Base-by-base conservation (phyloP, 768 basidiomycete species). In the Hemileccinum rubropunctum region DNA sequence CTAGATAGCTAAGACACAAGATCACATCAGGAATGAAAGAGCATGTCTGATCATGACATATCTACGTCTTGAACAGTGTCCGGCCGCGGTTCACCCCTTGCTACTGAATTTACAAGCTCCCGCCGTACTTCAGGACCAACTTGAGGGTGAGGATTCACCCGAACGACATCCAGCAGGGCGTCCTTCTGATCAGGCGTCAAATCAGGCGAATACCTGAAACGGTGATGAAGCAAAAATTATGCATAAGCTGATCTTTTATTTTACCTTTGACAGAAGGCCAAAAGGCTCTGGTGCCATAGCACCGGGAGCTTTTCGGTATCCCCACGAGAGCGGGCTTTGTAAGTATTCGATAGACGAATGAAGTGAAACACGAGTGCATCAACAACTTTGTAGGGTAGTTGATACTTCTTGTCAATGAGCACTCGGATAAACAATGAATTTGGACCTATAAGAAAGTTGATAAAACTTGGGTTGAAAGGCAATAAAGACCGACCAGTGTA, bases 281-380 rank as follows among this genome's bases (percentile, higher is more conserved):
- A 78, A 47, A 99, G 76, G 66, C 90, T 91, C 70, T 99, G 97
- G 67, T 99, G 92, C 97, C 97, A 99, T 11, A 99, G 76, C 12
- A 98, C 97, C n/a, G 97, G 95, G 27, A 98, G 77, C 64, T 85
- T 84, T 41, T 88, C 84, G 2, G 82, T 72, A 42, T 91, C 88
- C 21, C 83, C 86, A 42, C 82, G 76, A 17, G 73, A 75, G 49
- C 77, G 82, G 39, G 82, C 83, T 70, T 86, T 91, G 71, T 91
- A 89, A 13, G 84, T 86, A 67, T 97, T 95, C 21, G 94, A 93
- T 37, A 98, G 83, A 21, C 94, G 87, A 61, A 98, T 93, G 67
- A 97, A 99, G 73, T 99, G 97, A 77, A 97, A 95, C 12, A 98
- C 95, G 50, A 99, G 82, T 3, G 91, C 89, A 64, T 99, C 97